These are phyloP conservation scores for Hypoxylon perforatum DNA, from an alignment of 495 filamentous ascomycete genomes.

Conservation along the genomic window DNA sequence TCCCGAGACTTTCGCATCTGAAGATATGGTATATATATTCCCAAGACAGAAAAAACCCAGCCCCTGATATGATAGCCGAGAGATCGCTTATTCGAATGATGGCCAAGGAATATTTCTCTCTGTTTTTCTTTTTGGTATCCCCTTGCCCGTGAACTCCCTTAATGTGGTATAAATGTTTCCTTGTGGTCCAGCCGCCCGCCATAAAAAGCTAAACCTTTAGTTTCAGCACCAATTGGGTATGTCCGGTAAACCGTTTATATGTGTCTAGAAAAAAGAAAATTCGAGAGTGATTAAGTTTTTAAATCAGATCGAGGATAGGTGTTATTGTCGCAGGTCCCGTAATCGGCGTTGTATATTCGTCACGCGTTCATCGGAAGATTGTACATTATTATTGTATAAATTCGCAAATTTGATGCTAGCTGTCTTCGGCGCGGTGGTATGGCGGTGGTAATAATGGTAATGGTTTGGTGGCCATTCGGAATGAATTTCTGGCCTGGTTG, in stretches of 20 bases:
- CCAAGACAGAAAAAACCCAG: conserved; percentile 17
- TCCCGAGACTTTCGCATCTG: conserved; percentile 11
- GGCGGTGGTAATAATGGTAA: conserved; percentile 18
- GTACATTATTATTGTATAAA: conserved; percentile 1
- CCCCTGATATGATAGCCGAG: conserved; percentile 12
- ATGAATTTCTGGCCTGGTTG: conserved; percentile 7
- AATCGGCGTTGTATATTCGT: conserved; percentile 3
- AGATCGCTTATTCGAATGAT: conserved; percentile 12
- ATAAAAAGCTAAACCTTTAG: conserved; percentile 7
- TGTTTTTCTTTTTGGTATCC: conserved; percentile 10
- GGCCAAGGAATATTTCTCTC: conserved; percentile 4
- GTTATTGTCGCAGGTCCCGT: background rate
- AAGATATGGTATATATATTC: conserved; percentile 17
- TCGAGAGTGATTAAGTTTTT: conserved; percentile 7
- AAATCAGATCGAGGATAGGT: background rate
- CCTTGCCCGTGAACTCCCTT: conserved; percentile 14
- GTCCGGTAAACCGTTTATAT: conserved; percentile 26
- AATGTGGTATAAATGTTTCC: conserved; percentile 7
- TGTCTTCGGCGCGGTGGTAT: conserved; percentile 3
- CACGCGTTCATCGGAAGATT: background rate
- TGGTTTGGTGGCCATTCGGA: conserved; percentile 16
- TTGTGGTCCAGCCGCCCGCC: conserved; percentile 30
- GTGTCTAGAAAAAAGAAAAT: conserved; percentile 21
- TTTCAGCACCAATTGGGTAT: conserved; percentile 26
- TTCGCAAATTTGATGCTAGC: background rate